Base-by-base conservation (phyloP, 148 eudicot genomes). In the Polygonum aviculare region DNA sequence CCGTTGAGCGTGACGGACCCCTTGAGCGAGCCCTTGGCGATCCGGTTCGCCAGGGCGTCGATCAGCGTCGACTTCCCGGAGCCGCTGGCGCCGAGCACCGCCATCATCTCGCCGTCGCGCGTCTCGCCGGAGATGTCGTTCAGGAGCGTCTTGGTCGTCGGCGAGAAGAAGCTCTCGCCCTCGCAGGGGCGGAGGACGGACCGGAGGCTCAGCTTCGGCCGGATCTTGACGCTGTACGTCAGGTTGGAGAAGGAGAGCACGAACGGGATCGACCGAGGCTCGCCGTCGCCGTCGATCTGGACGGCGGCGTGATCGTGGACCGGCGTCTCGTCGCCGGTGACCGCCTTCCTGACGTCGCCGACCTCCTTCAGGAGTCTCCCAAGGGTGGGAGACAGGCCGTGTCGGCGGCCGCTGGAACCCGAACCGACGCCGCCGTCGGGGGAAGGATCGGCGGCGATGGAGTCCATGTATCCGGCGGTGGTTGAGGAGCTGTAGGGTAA, bases 11-110 rank as follows among this genome's bases (percentile, higher is more conserved):
- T 86, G 0, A 91, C 75, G 5, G 84, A 79, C 0, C 98, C 98
- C 59, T 88, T 87, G 36, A 94, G 78, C 62, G 89, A 84, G 0
- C 87, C 97, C 57, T 82, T 88, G 1, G 97, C 94, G 22, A 94
- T 94, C 10, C 97, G 79, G 51, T 91, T 94, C 0, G 98, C 98
- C 6, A 94, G 77, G 7, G 98, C 98, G 60, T 94, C 98, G 11
- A 94, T 90, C 7, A 94, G 81, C 0, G 98, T 94, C 3, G 98
- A 94, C 33, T 94, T 94, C 5, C 98, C 98, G 0, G 98, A 94
- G 7, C 98, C 98, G 2, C 91, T 87, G 0, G 98, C 98, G 0
- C 98, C 98, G 0, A 94, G 80, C 7, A 94, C 98, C 0, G 97
- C 98, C 62, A 94, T 76, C 26, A 94, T 83, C 74, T 94, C 94